Evolutionary conservation across 139 green algal species (phyloP), one percentile per base, ranked within the genome.

Genomic region (Haematococcus sp.): DNA sequence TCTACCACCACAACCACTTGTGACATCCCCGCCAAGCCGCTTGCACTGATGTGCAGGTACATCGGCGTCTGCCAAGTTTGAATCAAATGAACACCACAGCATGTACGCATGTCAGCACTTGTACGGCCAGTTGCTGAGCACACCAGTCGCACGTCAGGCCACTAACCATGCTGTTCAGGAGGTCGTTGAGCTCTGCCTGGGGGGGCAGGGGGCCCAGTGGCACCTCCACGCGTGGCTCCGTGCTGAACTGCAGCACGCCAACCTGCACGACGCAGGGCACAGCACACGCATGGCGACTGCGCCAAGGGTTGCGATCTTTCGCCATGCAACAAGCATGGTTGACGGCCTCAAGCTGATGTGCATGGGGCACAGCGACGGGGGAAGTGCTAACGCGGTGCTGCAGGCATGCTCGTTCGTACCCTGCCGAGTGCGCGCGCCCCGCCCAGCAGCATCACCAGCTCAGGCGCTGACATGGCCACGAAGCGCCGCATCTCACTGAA

Each of bases 191-290:
- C 28, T 23, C 9, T 3, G 23, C 16, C 9, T 28, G 40, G 13
- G 61, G n/a, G 34, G 80, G 70, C 58, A 81, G 28, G 1, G 75
- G 11, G 1, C 56, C 75, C 65, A 86, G 78, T 0, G 70, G 43
- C 17, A 83, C 68, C 84, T 94, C 89, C 52, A 83, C 77, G 0
- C 80, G 76, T 11, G 82, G 68, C 49, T 92, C 86, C 61, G 91
- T 92, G 69, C 69, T 85, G 83, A 94, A 94, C 78, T 94, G 89
- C 0, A 91, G 34, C 32, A 93, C 77, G 1, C 60, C 68, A 52
- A 90, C 77, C 83, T 88, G 82, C 43, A 23, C 9, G 51, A 33
- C 49, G 27, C n/a, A 27, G 35, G 43, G 56, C 0, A 23, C 30
- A 44, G 61, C 7, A 56, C 15, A 40, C 0, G 30, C 30, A 77